Evolutionary conservation across 2,329 filamentous ascomycete species (phyloP), one percentile per base, ranked within the genome.

Genomic region (Colletotrichum sp.): DNA sequence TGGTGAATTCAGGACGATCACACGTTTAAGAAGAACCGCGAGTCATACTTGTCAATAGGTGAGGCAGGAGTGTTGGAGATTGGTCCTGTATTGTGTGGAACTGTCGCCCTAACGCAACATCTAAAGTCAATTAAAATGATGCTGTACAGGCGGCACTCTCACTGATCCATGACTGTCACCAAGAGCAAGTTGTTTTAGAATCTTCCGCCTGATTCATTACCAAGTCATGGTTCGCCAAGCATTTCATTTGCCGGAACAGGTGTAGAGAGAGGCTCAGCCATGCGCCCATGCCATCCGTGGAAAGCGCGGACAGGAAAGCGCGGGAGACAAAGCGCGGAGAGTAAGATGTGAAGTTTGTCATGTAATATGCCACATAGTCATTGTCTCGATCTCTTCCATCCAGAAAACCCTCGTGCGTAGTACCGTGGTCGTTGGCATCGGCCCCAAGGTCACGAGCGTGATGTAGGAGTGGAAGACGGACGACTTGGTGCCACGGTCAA

Each of bases 321-420:
- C 32, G 32, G 32, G 10, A 34, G 32, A 15, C 3, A 6, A 26
- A 26, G 26, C 26, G 26, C 26, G 26, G 26, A 26, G 26, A 26
- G 26, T 1, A 43, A 43, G 15, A 43, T n/a, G 9, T 43, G 16
- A n/a, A n/a, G n/a, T n/a, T n/a, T n/a, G n/a, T n/a, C n/a, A n/a
- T n/a, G n/a, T n/a, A 10, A 18, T n/a, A n/a, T 43, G 16, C 39
- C 39, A 0, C 39, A 43, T 43, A 18, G 15, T 0, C 39, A 43
- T n/a, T n/a, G 16, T n/a, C 39, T 43, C 13, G 0, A 43, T 5
- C 7, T n/a, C 39, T 10, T 43, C 16, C 39, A 18, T 43, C 39
- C 4, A 43, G 39, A 7, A n/a, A 43, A 1, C 16, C 28, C 0
- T n/a, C 16, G 0, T 43, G 39, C 2, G 0, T 43, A 0, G 16